Base-by-base conservation (phyloP, 2,329 filamentous ascomycete genomes). In the Fusarium lyarnte region DNA sequence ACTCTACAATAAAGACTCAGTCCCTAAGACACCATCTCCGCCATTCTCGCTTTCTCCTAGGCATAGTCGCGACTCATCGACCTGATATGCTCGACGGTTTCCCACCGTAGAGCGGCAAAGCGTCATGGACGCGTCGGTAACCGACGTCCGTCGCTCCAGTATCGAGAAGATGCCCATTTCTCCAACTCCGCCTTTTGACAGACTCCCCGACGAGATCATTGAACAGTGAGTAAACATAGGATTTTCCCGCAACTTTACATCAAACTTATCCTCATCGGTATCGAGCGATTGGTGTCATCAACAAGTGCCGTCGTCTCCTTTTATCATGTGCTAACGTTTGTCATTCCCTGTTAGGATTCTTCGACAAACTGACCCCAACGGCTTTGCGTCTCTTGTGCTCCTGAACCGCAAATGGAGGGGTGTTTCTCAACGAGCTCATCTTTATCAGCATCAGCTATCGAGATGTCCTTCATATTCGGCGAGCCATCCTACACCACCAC, bases 181-280 rank as follows among this genome's bases (percentile, higher is more conserved):
- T 63, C 58, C 79, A 63, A 58, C 79, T 69, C 74, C 77, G 35
- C 84, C 86, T 38, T 89, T 92, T 74, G 84, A 87, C 39, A 85
- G 83, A 49, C 83, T 93, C 16, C 91, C 91, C 10, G 88, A 91
- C 79, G 90, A 92, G 79, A 92, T 93, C 66, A 91, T 93, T 74
- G 84, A 91, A 77, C 89, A 92, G 91, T 92, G 82, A 80, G 88
- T 81, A 49, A 21, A 59, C 61, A 31, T 31, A 46, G 29, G 23
- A 5, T 12, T 29, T 66, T 43, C 23, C 53, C 8, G 7, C 46
- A 39, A 43, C 36, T 52, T 57, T 27, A 13, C 29, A 8, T 43
- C 33, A 25, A 66, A 25, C 33, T 36, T 47, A 25, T 33, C n/a
- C 25, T 31, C 36, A 23, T 57, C 19, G 33, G 47, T 49, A 58